Evolutionary conservation across 2,329 filamentous ascomycete genomes (phyloP), one percentile per base, ranked within the genome.

Genomic region (Alternaria hordeiaustralica): DNA sequence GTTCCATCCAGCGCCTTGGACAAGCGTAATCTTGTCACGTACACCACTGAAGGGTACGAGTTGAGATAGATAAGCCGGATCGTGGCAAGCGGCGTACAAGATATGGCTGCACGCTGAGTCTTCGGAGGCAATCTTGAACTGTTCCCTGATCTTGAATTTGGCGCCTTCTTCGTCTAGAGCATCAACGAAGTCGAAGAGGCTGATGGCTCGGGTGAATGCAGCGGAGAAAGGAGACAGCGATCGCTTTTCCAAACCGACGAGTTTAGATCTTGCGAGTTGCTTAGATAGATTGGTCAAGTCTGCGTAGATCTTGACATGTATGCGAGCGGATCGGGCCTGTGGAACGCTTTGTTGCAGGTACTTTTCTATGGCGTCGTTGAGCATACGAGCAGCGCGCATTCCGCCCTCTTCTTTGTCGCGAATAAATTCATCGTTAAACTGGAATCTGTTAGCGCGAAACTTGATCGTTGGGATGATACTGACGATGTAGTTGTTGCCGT

Each of bases 31-130:
- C 55, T 83, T 83, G 23, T 86, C 82, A 8, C 78, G 75, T 61
- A 83, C 81, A 46, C 83, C 84, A 46, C 78, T 79, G 69, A 86
- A 86, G 8, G 85, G 85, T 6, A 82, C 85, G 25, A 90, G 79
- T 51, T 88, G 82, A 8, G 86, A 84, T 49, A 88, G 77, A 71
- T 90, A 89, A 55, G 85, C 84, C 23, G 81, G 81, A 68, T 90
- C 87, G 67, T 90, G 87, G 69, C 88, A 90, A 43, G 85, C 87
- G 6, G 87, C 89, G 61, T 89, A 87, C 71, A 87, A 87, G 36
- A 91, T 88, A 72, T 89, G 88, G 68, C 87, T 87, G 79, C 89
- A 91, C 70, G 89, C 86, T 4, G 82, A 78, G 68, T 87, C 87
- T 49, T 88, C 85, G 33, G 82, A 84, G 64, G 87, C 88, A 2